phyloP scores from a whole-genome alignment of 2,329 filamentous ascomycete genomes.

The Nigrospora sphaerica region DNA sequence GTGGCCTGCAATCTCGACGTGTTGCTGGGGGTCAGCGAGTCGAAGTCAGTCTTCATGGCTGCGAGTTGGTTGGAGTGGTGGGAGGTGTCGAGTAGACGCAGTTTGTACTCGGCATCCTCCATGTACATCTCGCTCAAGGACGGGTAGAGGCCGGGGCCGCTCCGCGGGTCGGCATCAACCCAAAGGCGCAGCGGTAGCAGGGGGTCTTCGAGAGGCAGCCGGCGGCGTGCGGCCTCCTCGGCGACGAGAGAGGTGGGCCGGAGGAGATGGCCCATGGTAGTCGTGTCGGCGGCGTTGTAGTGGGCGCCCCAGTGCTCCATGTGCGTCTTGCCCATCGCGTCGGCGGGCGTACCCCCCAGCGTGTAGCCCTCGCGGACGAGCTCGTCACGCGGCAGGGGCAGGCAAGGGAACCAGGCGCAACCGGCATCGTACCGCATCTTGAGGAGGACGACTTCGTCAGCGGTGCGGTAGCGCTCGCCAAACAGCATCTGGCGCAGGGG shows the following conservation, averaged over 20 bases:
- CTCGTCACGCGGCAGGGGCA: conserved; percentile 7
- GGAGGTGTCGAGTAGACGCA: conserved; percentile 23
- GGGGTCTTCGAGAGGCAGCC: conserved; percentile 44
- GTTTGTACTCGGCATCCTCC: conserved; percentile 34
- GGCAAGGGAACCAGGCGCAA: conserved; percentile 16
- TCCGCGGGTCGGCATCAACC: conserved; percentile 51
- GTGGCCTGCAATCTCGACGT: too few species aligned
- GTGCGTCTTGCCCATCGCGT: conserved; percentile 44
- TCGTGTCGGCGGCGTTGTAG: too few species aligned
- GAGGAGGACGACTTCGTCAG: conserved; percentile 46
- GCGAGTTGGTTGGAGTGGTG: conserved; percentile 5
- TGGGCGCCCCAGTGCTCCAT: conserved; percentile 48
- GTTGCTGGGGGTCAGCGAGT: too few species aligned
- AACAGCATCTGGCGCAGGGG: conserved; percentile 55
- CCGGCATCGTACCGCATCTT: conserved; percentile 51
- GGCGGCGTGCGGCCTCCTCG: conserved; percentile 44
- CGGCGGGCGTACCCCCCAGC: conserved; percentile 43
- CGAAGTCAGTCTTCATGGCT: conserved; percentile 2
- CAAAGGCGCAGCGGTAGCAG: conserved; percentile 53
- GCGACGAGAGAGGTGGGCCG: conserved; percentile 53
- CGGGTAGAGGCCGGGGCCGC: conserved; percentile 43
- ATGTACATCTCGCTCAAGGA: conserved; percentile 44
- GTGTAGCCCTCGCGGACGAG: conserved; percentile 1
- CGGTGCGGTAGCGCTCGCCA: conserved; percentile 40
- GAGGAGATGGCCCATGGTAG: conserved; percentile 30